A percentile compares a stretch with the other conserved stretches of the same genome.
Conservation (phyloP, 176 grass and related monocot species). For the Typha latifolia region DNA sequence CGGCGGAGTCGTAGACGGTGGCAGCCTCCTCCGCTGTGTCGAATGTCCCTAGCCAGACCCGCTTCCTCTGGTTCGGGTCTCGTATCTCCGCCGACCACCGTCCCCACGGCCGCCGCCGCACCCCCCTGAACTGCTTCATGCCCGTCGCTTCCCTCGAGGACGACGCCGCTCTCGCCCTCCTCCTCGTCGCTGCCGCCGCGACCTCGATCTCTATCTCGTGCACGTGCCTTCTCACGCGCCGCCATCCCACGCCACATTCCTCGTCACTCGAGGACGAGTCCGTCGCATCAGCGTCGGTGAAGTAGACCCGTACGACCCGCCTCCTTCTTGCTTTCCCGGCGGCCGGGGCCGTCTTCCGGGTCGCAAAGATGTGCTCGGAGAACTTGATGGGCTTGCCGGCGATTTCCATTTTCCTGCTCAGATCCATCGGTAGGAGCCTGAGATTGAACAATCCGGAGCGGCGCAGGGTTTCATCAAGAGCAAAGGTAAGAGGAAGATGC, state of each 20-base stretch:
- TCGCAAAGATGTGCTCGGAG: constrained; percentile 1
- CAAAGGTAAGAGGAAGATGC: neutral
- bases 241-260: neutral
- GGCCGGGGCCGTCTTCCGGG: neutral
- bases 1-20: constrained; percentile 52
- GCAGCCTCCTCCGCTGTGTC: constrained; percentile 54
- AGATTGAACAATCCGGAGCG: neutral
- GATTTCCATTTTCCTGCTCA: neutral
- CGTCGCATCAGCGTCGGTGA: constrained; percentile 51
- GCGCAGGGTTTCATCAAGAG: constrained; percentile 9
- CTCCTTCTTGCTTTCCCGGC: neutral
- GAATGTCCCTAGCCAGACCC: constrained; percentile 29
- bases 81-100: constrained; percentile 63
- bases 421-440: constrained; percentile 2
- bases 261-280: constrained; percentile 24
- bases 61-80: constrained; percentile 33
- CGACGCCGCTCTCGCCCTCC: neutral
- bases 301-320: constrained; percentile 31
- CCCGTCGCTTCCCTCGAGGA: neutral
- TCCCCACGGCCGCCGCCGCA: constrained; percentile 51
- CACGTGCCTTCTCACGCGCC: constrained; percentile 35
- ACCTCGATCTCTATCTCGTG: constrained; percentile 23
- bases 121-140: constrained; percentile 33
- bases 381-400: neutral
- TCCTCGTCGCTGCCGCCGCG: neutral